phyloP scores from a whole-genome alignment of 352 stramenopile species.

The Pythium vanterpoolii region DNA sequence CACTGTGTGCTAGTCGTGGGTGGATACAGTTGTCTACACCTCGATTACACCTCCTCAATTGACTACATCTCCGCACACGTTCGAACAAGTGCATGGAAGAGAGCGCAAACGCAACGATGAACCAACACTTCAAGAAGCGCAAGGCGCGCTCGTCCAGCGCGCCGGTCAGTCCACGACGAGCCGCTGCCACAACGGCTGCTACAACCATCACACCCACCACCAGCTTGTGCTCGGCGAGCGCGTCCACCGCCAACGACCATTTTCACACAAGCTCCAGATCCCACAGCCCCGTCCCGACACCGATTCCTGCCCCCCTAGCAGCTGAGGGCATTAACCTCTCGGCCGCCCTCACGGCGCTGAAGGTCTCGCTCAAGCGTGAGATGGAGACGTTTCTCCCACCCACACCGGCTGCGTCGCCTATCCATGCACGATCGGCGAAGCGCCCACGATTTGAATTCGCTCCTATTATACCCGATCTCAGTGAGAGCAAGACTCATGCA shows the following conservation, averaged over 20 bases:
- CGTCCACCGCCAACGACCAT: not conserved
- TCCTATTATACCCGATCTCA: slow-evolving; percentile 25
- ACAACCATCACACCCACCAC: not conserved
- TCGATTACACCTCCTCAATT: not conserved
- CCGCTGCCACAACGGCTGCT: not conserved
- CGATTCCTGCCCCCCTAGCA: slow-evolving; percentile 1
- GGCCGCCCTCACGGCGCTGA: slow-evolving; percentile 56
- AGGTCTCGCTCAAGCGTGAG: slow-evolving; percentile 74
- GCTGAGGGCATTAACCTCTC: slow-evolving; percentile 49
- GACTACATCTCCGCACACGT: not conserved
- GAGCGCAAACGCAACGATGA: slow-evolving; percentile 29
- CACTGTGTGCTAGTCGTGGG: not conserved
- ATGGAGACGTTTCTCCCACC: slow-evolving; percentile 67
- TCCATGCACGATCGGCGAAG: slow-evolving; percentile 46
- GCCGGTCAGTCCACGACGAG: slow-evolving; percentile 14
- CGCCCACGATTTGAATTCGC: slow-evolving; percentile 57
- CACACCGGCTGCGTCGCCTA: slow-evolving; percentile 64
- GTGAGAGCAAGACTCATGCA: slow-evolving; percentile 11
- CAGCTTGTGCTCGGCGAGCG: not conserved
- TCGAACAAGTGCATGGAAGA: slow-evolving; percentile 2
- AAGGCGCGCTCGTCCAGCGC: slow-evolving; percentile 42
- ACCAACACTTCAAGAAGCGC: slow-evolving; percentile 67
- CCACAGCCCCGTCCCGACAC: slow-evolving; percentile 7
- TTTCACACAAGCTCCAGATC: slow-evolving; percentile 4
- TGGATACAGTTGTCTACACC: slow-evolving; percentile 1